A percentile compares a stretch with the other conserved stretches of the same genome.
These are phyloP conservation scores for Phytophthora syringae DNA, from an alignment of 352 stramenopile species.

Conservation along the genomic window DNA sequence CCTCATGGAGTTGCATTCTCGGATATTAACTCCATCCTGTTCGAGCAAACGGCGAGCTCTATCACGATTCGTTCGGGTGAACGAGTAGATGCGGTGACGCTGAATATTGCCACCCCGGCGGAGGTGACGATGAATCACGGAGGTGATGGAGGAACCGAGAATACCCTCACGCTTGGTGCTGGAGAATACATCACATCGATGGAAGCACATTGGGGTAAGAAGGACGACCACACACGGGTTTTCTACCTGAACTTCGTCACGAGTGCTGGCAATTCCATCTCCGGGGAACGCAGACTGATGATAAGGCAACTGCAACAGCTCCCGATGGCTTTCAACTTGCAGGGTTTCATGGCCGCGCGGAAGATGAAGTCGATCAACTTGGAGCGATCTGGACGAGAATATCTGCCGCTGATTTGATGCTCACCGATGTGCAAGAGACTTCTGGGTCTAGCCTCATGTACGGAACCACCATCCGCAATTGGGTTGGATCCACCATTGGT, in stretches of 20 bases:
- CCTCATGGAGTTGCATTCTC: conserved; percentile 31
- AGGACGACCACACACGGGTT: conserved; percentile 27
- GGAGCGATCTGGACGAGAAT: conserved; percentile 38
- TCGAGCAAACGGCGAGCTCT: conserved; percentile 17
- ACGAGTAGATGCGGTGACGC: conserved; percentile 27
- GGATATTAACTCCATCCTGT: conserved; percentile 25
- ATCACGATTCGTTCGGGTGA: conserved; percentile 26
- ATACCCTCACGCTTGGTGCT: conserved; percentile 21
- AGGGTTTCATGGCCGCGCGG: conserved; percentile 27
- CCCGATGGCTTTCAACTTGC: conserved; percentile 28
- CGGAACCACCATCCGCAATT: conserved; percentile 30
- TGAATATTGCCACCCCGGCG: conserved; percentile 13
- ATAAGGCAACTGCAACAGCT: conserved; percentile 17
- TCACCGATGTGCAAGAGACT: conserved; percentile 12
- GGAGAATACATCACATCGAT: conserved; percentile 34
- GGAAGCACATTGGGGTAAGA: conserved; percentile 34
- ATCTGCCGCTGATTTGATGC: conserved; percentile 13
- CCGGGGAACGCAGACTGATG: conserved; percentile 26
- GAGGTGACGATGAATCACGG: conserved; percentile 30
- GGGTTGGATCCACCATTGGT: conserved; percentile 30
- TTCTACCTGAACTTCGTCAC: conserved; percentile 34
- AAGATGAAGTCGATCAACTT: conserved; percentile 35
- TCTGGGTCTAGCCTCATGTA: conserved; percentile 17
- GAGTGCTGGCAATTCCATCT: conserved; percentile 27
- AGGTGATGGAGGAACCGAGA: conserved; percentile 17